These are phyloP conservation scores for Hemileia vastatrix DNA, from an alignment of 1,284 basidiomycete species.

Conservation along the genomic window DNA sequence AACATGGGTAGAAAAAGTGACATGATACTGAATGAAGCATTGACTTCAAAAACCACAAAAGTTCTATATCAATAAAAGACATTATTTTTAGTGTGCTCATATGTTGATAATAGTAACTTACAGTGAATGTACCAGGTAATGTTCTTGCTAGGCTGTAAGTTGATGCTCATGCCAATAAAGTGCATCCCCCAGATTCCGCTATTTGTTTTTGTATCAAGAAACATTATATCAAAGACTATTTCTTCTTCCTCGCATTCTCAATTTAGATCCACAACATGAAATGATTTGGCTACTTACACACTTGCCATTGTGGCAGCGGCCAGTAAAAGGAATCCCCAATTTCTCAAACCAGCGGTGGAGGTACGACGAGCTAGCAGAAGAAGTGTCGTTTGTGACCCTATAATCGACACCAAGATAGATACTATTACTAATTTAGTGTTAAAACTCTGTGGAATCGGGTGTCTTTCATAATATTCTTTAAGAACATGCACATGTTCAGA, in stretches of 20 bases:
- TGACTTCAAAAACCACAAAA: slow-evolving; percentile 1
- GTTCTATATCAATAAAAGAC: too few species aligned
- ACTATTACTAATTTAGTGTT: slow-evolving; percentile 48
- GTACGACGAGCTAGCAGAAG: slow-evolving; percentile 48
- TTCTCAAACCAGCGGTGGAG: slow-evolving; percentile 45
- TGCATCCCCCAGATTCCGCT: too few species aligned
- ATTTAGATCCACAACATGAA: too few species aligned
- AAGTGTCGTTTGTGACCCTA: slow-evolving; percentile 49
- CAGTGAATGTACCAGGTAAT: slow-evolving; percentile 16
- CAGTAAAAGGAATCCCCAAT: slow-evolving; percentile 47
- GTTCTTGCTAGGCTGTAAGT: slow-evolving; percentile 1
- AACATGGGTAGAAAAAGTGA: slow-evolving; percentile 19
- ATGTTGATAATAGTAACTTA: neutral
- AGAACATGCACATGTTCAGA: too few species aligned
- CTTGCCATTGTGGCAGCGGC: too few species aligned
- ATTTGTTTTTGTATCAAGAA: too few species aligned
- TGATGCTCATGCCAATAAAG: slow-evolving; percentile 18
- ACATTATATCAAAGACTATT: too few species aligned
- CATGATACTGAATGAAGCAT: slow-evolving; percentile 6
- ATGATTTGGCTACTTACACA: too few species aligned
- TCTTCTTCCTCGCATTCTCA: too few species aligned
- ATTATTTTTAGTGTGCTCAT: too few species aligned
- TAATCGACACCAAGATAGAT: slow-evolving; percentile 49
- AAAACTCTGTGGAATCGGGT: slow-evolving; percentile 46
- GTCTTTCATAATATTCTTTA: slow-evolving; percentile 43